Base-by-base conservation (phyloP, 768 basidiomycete genomes). In the Termitomyces sp. region DNA sequence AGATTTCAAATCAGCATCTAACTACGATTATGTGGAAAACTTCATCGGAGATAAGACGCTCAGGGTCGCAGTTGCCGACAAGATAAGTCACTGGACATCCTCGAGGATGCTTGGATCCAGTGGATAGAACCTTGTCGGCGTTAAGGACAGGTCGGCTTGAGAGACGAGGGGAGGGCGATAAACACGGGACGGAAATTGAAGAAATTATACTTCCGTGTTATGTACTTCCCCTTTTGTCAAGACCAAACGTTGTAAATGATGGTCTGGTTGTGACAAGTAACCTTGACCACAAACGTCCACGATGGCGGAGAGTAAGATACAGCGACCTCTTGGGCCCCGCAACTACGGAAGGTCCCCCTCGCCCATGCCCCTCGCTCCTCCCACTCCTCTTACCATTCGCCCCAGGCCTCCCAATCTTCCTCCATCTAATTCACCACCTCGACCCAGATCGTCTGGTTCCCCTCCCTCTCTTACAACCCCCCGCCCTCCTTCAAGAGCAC, bases 321-420 rank as follows among this genome's bases (percentile, higher is more conserved):
- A 65, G 50, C 78, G 83, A 57, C 85, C 85, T 45, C 71, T 77
- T 59, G 86, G 86, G 32, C 86, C 85, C 48, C 81, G 84, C 37
- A 76, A 67, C 14, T 65, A 73, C 48, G 34, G 34, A 4, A 78
- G 81, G 38, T 67, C 81, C 0, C 70, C 80, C 45, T 84, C 70
- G 29, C 72, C 71, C 0, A 58, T 66, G 38, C 48, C 51, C 71
- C 63, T 65, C 70, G 60, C 72, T 68, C 34, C 73, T 73, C 8
- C 52, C 66, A 1, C 34, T 46, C 74, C 76, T 52, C 70, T 75
- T 34, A 60, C 62, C 65, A 70, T 75, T 65, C 68, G 69, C 63
- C 67, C 66, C 61, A 69, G 64, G 61, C 63, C 65, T 53, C 60
- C 65, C 17, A 60, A 29, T 45, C 60, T 66, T 15, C 25, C 6